Evolutionary conservation across 371 early-diverging fungal genomes (phyloP).

Genomic region (Entomophthora muscae): DNA sequence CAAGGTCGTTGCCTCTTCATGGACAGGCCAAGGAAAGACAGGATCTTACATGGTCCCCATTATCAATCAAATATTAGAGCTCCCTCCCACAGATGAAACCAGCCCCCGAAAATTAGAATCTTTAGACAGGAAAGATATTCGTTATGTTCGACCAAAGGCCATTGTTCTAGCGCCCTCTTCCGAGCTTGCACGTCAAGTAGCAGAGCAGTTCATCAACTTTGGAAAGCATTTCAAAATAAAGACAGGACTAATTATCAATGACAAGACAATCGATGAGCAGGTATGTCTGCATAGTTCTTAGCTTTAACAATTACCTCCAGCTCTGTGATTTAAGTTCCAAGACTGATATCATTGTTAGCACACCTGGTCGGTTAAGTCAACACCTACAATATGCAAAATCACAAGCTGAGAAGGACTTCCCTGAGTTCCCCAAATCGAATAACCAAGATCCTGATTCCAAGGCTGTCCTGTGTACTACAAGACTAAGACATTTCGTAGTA

Average conservation of each 20-base stretch:
- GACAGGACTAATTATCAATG: not conserved
- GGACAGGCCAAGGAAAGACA: conserved; percentile 9
- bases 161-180: conserved; percentile 1
- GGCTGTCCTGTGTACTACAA: not conserved
- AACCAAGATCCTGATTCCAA: not conserved
- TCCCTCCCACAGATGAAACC: no score
- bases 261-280: conserved; percentile 2
- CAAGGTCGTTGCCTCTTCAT: conserved; percentile 3
- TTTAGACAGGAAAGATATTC: not conserved
- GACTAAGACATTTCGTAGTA: conserved; percentile 2
- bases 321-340: not conserved
- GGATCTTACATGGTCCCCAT: conserved; percentile 1
- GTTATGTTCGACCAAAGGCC: conserved; percentile 5
- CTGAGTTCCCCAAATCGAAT: not conserved
- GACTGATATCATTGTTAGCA: not conserved
- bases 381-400: not conserved
- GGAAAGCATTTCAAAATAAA: not conserved
- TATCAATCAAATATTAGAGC: conserved; percentile 3
- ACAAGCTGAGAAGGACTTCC: not conserved
- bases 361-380: conserved; percentile 5
- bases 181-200: conserved; percentile 3
- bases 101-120: no score
- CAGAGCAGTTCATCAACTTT: not conserved
- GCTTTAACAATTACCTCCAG: not conserved
- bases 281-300: not conserved